A percentile compares a stretch with the other conserved stretches of the same genome.
phyloP scores from a whole-genome alignment of 2,329 filamentous ascomycete species.

The Apiospora phragmitis region DNA sequence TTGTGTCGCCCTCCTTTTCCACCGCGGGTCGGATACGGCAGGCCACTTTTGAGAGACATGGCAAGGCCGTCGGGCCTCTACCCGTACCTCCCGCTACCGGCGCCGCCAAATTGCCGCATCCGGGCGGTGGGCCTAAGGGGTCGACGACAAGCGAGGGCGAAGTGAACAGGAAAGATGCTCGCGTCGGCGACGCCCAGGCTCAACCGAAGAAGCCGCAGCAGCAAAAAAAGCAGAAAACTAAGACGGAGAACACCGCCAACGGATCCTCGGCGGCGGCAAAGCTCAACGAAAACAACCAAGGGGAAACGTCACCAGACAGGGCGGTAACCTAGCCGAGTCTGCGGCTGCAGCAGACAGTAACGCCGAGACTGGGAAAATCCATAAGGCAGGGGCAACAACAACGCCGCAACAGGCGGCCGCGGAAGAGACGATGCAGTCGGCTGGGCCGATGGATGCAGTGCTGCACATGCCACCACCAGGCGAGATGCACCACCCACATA shows the following conservation, averaged over 20 bases:
- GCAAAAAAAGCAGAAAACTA: constrained; percentile 7
- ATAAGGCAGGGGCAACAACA: constrained; percentile 18
- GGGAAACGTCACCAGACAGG: neutral
- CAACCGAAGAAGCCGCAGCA: constrained; percentile 11
- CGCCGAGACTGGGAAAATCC: constrained; percentile 2
- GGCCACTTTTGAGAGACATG: constrained; percentile 55
- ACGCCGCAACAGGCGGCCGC: constrained; percentile 33
- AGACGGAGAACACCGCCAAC: neutral
- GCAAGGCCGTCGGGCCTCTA: constrained; percentile 60
- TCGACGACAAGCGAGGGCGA: constrained; percentile 18
- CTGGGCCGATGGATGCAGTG: constrained; percentile 53
- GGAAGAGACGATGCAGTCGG: constrained; percentile 40
- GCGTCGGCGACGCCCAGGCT: constrained; percentile 6
- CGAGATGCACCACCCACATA: constrained; percentile 51
- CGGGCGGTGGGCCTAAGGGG: constrained; percentile 15
- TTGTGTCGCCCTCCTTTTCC: constrained; percentile 33
- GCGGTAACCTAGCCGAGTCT: neutral
- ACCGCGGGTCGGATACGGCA: constrained; percentile 39
- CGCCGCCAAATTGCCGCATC: constrained; percentile 21
- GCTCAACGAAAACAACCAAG: neutral
- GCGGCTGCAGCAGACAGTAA: neutral
- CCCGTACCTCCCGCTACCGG: constrained; percentile 31
- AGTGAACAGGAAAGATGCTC: constrained; percentile 16
- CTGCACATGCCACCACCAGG: constrained; percentile 39
- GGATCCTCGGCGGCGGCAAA: neutral